Evolutionary conservation across 1,139 yeast genomes (phyloP), one percentile per base, ranked within the genome.

Genomic region (Lodderomyces parapsilosis): DNA sequence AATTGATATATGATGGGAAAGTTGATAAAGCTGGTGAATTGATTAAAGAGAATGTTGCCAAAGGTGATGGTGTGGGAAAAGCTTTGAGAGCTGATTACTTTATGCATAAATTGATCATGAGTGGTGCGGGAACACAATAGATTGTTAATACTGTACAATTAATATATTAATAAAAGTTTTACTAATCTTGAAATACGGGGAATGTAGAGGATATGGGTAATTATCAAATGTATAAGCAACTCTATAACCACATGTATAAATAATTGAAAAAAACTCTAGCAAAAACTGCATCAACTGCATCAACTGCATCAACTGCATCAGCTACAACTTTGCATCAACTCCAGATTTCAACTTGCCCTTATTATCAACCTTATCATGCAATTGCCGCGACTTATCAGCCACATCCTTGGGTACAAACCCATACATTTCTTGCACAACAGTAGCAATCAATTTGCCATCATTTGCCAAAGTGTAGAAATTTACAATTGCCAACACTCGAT

Each of bases 381-480:
- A 30, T 13, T 30, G 20, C 2, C 20, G 19, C 38, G 61, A 58
- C 27, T 50, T 49, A 23, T 63, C 62, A 24, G 61, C 56, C 8
- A 65, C 47, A 10, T 43, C 46, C 42, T 59, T 53, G 2, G 59
- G 57, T 32, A 69, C 49, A 37, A 52, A 60, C 3, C 62, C 56
- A 39, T 69, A 55, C 1, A 65, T 74, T 50, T 71, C 76, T 50
- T 71, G 76, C 19, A 52, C 52, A 7, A 67, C 56, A 2, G 60
- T 58, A 38, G 66, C 66, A 27, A 67, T 58, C 53, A 62, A 50
- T 20, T 51, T 48, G 18, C 62, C 64, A 8, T 30, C 33, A 30
- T 17, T 17, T 36, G 61, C 63, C 44, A 55, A 44, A 15, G 66
- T 63, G 49, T 54, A 61, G 31, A 62, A 55, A 36, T 52, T 52